Evolutionary conservation across 2,329 filamentous ascomycete genomes (phyloP), one percentile per base, ranked within the genome.

Genomic region (Blastomyces silverae): DNA sequence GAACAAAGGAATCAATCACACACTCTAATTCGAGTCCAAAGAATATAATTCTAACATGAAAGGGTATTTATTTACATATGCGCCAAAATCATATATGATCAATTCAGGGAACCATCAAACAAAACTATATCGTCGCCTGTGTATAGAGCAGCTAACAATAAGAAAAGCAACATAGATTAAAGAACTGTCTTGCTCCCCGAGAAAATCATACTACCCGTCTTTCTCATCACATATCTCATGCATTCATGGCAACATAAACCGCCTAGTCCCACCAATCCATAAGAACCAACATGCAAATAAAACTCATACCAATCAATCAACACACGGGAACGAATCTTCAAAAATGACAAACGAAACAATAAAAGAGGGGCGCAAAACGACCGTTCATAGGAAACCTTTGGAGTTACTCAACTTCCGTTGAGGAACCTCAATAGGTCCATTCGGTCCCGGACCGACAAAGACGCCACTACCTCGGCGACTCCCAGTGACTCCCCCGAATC

Each of bases 391-490:
- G 73, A 92, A 91, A n/a, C 89, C 89, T 78, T 92, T 91, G 57
- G 87, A 91, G 75, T 90, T 79, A 75, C 89, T 91, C 64, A 85
- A 83, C 79, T 89, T 89, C 71, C 88, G 81, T 75, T 83, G 83
- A 20, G 85, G 86, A 61, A 87, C 79, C 62, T 86, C 85, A 65
- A 84, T 70, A 25, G 69, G 67, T 25, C 68, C 73, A 25, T 73
- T 74, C 52, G 71, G 67, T 7, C 66, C 72, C 53, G 76, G 74
- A 60, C 73, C 75, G 68, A 74, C 74, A 67, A 73, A 77, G 34
- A 69, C 75, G 63, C 72, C 76, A 66, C 76, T 79, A 53, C 75
- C 74, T 39, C 74, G 73, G 56, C 76, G 75, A 68, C 74, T 79
- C 34, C 71, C 75, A 66, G 74, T 77, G 65, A 68, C 25, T 69